Percentiles rank a stretch among this genome's conserved stretches.
Conservation (phyloP, 1,139 yeast genomes). For the Kluyveromyces marxianus region DNA sequence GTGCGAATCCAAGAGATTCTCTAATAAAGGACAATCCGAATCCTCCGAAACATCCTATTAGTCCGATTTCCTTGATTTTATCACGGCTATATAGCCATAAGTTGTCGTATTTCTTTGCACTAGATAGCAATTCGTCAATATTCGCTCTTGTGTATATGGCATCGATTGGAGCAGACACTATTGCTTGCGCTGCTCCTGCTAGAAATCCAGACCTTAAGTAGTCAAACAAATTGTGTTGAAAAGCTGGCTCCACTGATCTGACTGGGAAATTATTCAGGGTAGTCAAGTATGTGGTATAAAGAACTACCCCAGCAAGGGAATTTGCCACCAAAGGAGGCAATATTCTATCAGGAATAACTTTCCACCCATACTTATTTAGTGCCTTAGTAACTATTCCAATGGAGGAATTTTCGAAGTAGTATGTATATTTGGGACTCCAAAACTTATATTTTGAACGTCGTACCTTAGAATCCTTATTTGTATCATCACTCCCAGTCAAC, state of each 20-base stretch:
- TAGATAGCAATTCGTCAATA: slow-evolving; percentile 63
- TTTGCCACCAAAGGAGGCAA: slow-evolving; percentile 85
- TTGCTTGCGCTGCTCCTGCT: slow-evolving; percentile 80
- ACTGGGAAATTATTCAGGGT: slow-evolving; percentile 31
- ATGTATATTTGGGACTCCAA: slow-evolving; percentile 31
- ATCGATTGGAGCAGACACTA: slow-evolving; percentile 93
- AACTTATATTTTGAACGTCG: slow-evolving; percentile 42
- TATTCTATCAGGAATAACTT: slow-evolving; percentile 73
- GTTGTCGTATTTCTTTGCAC: slow-evolving; percentile 49
- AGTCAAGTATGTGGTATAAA: slow-evolving; percentile 73
- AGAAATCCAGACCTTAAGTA: slow-evolving; percentile 75
- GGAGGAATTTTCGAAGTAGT: slow-evolving; percentile 53
- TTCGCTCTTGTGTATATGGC: slow-evolving; percentile 80
- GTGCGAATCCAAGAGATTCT: slow-evolving; percentile 81
- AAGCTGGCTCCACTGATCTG: slow-evolving; percentile 2
- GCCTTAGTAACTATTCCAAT: slow-evolving; percentile 68
- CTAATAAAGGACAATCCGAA: slow-evolving; percentile 67
- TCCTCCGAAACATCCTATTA: slow-evolving; percentile 86
- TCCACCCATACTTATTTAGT: slow-evolving; percentile 74
- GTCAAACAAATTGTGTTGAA: slow-evolving; percentile 35
- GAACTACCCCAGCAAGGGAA: slow-evolving; percentile 75
- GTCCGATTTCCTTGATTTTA: slow-evolving; percentile 66
- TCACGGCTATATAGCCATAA: slow-evolving; percentile 69
- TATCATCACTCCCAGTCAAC: slow-evolving; percentile 29
- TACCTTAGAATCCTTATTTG: slow-evolving; percentile 10